Evolutionary conservation across 352 stramenopile genomes (phyloP), one percentile per base, ranked within the genome.

Genomic region (Globisporangium okanoganense): DNA sequence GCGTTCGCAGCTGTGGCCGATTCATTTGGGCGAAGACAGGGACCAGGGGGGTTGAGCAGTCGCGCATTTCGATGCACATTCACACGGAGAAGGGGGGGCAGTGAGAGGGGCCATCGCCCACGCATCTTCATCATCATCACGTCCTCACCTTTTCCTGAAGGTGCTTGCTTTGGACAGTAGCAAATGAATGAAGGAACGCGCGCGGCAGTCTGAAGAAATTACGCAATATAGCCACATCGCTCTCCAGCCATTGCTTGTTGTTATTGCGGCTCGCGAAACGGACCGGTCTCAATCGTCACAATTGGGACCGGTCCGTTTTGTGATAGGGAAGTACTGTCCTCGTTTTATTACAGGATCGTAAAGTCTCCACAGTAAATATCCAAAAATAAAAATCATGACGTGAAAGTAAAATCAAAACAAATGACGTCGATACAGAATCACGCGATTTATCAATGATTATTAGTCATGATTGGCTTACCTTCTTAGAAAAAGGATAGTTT

Each of bases 121-220:
- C 25, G 59, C 51, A 62, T 64, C 49, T 59, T 65, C 51, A 59
- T 41, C 35, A 18, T 27, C 35, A 44, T 22, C 16, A 44, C 38
- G 84, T 76, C 76, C 82, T 90, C 60, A 78, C 71, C 73, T 89
- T 90, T 90, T 80, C 79, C 81, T 76, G 75, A 88, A 44, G 38
- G 38, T 61, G 58, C 58, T 90, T 88, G 82, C 82, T 91, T 91
- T 89, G 82, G 82, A 91, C 82, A 89, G 82, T 88, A 89, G 78
- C 77, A 85, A 89, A 85, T 88, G 74, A 77, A 74, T 66, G 48
- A 65, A 70, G 62, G 31, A 55, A 52, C 35, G 48, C 56, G 58
- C 25, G 44, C 36, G 60, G 58, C 65, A 70, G 44, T 65, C 66
- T 31, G 25, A 47, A 24, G 48, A 72, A 79, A 78, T 81, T 77